phyloP scores from a whole-genome alignment of 306 rosid species.

The Malus sylvestris region DNA sequence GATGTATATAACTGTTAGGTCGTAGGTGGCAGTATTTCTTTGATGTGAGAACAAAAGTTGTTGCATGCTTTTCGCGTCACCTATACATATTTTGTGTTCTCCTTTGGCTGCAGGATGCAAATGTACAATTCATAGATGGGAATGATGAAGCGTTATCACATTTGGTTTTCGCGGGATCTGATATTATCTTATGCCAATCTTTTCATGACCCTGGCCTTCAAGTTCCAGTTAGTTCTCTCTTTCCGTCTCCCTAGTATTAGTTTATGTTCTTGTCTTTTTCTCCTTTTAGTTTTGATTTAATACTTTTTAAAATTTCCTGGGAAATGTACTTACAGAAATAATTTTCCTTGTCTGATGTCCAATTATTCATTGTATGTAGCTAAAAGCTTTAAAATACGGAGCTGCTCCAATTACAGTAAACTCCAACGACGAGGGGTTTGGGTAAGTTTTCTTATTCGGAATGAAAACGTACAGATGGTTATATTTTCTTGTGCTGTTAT shows the following conservation, averaged over 20 bases:
- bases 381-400: constrained; percentile 77
- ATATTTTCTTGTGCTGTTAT: background rate
- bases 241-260: background rate
- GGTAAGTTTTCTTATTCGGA: constrained; percentile 29
- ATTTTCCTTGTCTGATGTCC: background rate
- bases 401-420: constrained; percentile 57
- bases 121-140: constrained; percentile 30
- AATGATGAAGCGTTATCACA: constrained; percentile 50
- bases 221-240: constrained; percentile 53
- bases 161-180: constrained; percentile 71
- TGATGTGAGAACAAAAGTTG: background rate
- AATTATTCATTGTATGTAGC: constrained; percentile 34
- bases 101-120: constrained; percentile 44
- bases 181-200: constrained; percentile 69
- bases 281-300: background rate
- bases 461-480: background rate
- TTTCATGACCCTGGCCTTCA: constrained; percentile 57
- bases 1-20: background rate
- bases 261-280: no score
- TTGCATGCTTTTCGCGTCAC: background rate
- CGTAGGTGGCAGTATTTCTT: background rate
- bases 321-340: background rate
- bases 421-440: constrained; percentile 22
- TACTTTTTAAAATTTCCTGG: background rate
- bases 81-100: background rate